A percentile compares a stretch with the other conserved stretches of the same genome.
These are phyloP conservation scores for Blastomyces percursus DNA, from an alignment of 2,329 filamentous ascomycete genomes.

Conservation along the genomic window DNA sequence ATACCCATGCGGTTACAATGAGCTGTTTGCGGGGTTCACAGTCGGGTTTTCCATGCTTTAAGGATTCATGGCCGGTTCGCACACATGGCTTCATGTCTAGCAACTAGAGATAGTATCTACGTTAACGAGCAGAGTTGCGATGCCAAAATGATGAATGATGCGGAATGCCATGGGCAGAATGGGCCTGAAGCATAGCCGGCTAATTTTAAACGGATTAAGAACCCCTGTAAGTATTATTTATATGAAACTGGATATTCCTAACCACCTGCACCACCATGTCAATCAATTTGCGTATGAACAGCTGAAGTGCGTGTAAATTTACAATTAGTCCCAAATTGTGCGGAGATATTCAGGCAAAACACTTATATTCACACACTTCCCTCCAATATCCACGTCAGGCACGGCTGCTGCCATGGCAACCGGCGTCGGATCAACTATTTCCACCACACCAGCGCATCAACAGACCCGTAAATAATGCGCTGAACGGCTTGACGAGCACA, in stretches of 20 bases:
- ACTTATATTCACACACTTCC: not conserved
- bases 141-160: not conserved
- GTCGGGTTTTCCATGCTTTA: not conserved
- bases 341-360: not conserved
- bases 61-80: not conserved
- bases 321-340: not conserved
- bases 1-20: not conserved
- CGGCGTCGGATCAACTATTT: slow-evolving; percentile 13
- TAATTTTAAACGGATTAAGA: too few relatives aligned
- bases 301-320: not conserved
- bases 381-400: not conserved
- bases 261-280: too few relatives aligned
- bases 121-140: not conserved
- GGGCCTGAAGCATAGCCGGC: not conserved
- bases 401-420: slow-evolving; percentile 11
- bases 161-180: not conserved
- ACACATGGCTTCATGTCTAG: not conserved
- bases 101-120: not conserved
- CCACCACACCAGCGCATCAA: slow-evolving; percentile 1
- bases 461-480: slow-evolving; percentile 6
- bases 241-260: too few relatives aligned
- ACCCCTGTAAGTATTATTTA: too few relatives aligned
- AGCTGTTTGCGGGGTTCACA: not conserved
- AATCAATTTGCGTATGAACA: too few relatives aligned
- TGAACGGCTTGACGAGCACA: not conserved